Base-by-base conservation (phyloP, 2,329 filamentous ascomycete species). In the Penicillium sumatraense region DNA sequence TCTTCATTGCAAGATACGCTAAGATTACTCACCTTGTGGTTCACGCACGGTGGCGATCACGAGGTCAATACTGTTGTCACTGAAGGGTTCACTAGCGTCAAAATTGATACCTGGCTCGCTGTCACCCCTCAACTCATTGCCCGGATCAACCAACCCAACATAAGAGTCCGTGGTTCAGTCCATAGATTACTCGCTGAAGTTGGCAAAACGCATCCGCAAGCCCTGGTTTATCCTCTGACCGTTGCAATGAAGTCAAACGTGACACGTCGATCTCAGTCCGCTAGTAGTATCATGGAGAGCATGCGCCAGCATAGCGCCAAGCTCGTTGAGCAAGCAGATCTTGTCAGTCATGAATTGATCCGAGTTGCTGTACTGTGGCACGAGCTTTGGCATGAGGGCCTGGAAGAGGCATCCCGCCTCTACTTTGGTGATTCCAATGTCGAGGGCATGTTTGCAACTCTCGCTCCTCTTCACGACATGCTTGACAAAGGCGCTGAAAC, bases 361-460 rank as follows among this genome's bases (percentile, higher is more conserved):
- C 88, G 95, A 49, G 96, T 99, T 56, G 95, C 95, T 14, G 93
- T 99, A 2, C 76, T 99, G 21, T 99, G 96, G 96, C 95, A 99
- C 70, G 95, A 99, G 69, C 89, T 96, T 62, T 99, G 95, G 95
- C 95, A 99, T 64, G 96, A 99, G 75, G 96, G 90, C 24, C 82
- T 99, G 14, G 95, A 99, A 75, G 96, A 99, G 78, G 96, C 95
- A 1, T 97, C 92, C 27, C 86, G 95, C 50, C 81, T 99, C 16
- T 99, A 98, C 80, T 99, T 99, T 75, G 95, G 93, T 56, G 93
- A 98, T 67, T 89, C 96, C 68, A 96, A 99, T 73, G 95, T 98
- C 41, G 90, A 97, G 58, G 96, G 93, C 68, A 99, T 99, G 95
- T 95, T 99, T 72, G 84, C 87, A 10, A 93, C 90, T 0, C 84